A percentile compares a stretch with the other conserved stretches of the same genome.
These are phyloP conservation scores for Trichoderma orchidacearum DNA, from an alignment of 495 filamentous ascomycete genomes.

Conservation along the genomic window DNA sequence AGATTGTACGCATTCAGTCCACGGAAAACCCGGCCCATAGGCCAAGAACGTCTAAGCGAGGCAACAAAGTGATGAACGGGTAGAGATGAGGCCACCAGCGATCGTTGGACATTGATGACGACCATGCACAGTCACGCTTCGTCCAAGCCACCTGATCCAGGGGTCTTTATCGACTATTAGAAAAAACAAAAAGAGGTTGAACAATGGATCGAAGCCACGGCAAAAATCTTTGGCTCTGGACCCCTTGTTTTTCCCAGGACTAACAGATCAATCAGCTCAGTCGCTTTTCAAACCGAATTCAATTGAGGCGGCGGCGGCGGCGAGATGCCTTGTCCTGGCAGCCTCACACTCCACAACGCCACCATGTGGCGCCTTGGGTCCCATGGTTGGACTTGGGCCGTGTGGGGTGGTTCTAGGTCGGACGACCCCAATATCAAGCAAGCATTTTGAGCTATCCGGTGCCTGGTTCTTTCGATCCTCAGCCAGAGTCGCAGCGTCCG, in stretches of 20 bases:
- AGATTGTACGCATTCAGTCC: not conserved
- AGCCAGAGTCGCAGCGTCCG: not conserved
- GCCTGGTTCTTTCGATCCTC: not conserved
- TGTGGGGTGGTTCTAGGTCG: not conserved
- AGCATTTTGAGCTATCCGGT: too few species aligned
- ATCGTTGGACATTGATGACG: not conserved
- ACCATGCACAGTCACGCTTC: not conserved
- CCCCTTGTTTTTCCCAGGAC: too few species aligned
- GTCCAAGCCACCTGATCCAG: too few species aligned
- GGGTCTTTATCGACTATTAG: too few species aligned
- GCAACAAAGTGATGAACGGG: not conserved
- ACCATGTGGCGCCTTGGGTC: not conserved
- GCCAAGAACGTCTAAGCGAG: not conserved
- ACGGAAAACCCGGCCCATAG: not conserved
- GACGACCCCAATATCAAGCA: not conserved
- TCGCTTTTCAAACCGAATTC: not conserved
- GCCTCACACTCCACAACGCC: not conserved
- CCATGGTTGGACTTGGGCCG: not conserved
- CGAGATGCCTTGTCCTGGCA: too few species aligned
- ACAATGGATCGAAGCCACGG: too few species aligned
- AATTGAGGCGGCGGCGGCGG: not conserved
- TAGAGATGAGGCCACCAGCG: not conserved
- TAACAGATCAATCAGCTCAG: too few species aligned
- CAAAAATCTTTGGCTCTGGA: too few species aligned
- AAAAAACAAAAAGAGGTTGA: too few species aligned